Evolutionary conservation across 371 early-diverging fungal species (phyloP).

Genomic region (Thermomucor indicae-seudaticae): DNA sequence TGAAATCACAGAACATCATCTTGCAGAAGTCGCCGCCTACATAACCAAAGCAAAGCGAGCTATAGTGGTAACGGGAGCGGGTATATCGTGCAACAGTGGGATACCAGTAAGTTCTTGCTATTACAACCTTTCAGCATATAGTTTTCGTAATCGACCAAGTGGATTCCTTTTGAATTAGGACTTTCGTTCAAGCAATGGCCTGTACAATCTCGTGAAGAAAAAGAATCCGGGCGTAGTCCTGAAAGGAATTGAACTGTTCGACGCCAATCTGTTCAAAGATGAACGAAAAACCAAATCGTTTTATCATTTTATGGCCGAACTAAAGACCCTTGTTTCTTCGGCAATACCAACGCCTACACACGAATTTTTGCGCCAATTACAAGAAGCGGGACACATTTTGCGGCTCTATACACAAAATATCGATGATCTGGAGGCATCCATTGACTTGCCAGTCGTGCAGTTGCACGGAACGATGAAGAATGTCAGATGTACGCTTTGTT

Average conservation of each 20-base stretch:
- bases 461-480: constrained; percentile 89
- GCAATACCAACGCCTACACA: constrained; percentile 89
- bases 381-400: constrained; percentile 66
- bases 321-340: constrained; percentile 68
- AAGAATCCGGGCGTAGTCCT: constrained; percentile 71
- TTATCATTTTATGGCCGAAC: constrained; percentile 92
- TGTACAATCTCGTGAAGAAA: constrained; percentile 80
- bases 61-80: background rate
- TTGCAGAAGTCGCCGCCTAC: background rate
- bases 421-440: constrained; percentile 87
- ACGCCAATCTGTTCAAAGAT: constrained; percentile 84
- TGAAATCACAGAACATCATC: background rate
- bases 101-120: background rate
- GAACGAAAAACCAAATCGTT: constrained; percentile 76
- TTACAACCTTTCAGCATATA: no score
- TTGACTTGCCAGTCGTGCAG: constrained; percentile 73
- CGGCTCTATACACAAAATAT: constrained; percentile 98
- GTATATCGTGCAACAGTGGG: background rate
- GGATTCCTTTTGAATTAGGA: constrained; percentile 46
- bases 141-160: background rate
- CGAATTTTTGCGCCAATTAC: constrained; percentile 74
- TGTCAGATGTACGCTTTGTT: constrained; percentile 83
- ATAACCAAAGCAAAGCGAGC: background rate
- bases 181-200: constrained; percentile 77
- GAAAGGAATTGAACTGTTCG: constrained; percentile 94